phyloP scores from a whole-genome alignment of 805 yeast genomes.

The Kuraishia ogatae region DNA sequence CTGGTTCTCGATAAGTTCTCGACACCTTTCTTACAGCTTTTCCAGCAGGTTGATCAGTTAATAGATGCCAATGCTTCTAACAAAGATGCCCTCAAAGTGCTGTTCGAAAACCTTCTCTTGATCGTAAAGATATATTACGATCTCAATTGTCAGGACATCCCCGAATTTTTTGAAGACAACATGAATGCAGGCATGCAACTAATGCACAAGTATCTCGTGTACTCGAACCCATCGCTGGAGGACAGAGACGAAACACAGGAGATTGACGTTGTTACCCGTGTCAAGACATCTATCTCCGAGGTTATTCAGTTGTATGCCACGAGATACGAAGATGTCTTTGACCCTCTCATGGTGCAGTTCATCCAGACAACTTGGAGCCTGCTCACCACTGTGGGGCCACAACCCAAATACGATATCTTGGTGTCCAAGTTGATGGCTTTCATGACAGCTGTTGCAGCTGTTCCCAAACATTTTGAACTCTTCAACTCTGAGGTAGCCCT shows the following conservation, averaged over 20 bases:
- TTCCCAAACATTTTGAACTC: slow-evolving; percentile 57
- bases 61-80: slow-evolving; percentile 40
- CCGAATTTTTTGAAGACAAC: slow-evolving; percentile 95
- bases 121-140: slow-evolving; percentile 82
- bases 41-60: slow-evolving; percentile 57
- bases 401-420: slow-evolving; percentile 75
- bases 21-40: slow-evolving; percentile 64
- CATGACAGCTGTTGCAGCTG: slow-evolving; percentile 70
- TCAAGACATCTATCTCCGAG: slow-evolving; percentile 80
- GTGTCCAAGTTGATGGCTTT: slow-evolving; percentile 77
- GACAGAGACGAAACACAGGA: slow-evolving; percentile 59
- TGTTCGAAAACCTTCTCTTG: slow-evolving; percentile 64
- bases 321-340: slow-evolving; percentile 88
- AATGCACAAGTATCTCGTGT: slow-evolving; percentile 71
- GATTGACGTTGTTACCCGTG: slow-evolving; percentile 57
- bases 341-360: slow-evolving; percentile 65
- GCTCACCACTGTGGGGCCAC: slow-evolving; percentile 53
- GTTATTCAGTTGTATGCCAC: slow-evolving; percentile 78
- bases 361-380: slow-evolving; percentile 79
- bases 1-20: slow-evolving; percentile 80
- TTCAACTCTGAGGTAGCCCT: slow-evolving; percentile 55
- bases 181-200: slow-evolving; percentile 68
- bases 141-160: slow-evolving; percentile 94
- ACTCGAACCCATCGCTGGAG: slow-evolving; percentile 43
- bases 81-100: slow-evolving; percentile 40